A percentile compares a stretch with the other conserved stretches of the same genome.
Conservation (phyloP, 2,329 filamentous ascomycete species). For the Penicillium sp. region DNA sequence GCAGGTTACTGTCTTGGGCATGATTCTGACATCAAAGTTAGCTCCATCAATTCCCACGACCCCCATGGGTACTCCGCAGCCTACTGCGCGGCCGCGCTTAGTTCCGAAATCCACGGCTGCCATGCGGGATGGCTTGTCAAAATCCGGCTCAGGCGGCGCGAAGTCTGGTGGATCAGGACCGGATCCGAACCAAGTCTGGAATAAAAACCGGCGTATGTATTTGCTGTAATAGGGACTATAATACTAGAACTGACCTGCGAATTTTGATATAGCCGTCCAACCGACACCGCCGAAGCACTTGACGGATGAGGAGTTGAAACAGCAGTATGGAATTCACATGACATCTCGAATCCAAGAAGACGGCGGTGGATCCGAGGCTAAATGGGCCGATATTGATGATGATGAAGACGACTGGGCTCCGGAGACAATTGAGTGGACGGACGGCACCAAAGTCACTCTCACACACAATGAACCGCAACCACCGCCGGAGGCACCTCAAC, state of each 20-base stretch:
- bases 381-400: constrained; percentile 69
- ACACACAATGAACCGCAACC: constrained; percentile 42
- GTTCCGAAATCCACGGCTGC: constrained; percentile 62
- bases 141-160: constrained; percentile 46
- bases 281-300: constrained; percentile 61
- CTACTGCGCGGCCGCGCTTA: constrained; percentile 57
- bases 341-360: constrained; percentile 64
- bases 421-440: constrained; percentile 67
- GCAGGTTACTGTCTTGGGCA: background rate
- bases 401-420: constrained; percentile 68
- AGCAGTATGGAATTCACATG: constrained; percentile 67
- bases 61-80: constrained; percentile 40
- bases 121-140: constrained; percentile 51
- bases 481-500: constrained; percentile 18
- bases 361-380: constrained; percentile 60
- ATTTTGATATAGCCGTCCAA: constrained; percentile 45
- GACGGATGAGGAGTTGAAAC: constrained; percentile 66
- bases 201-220: constrained; percentile 61
- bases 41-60: constrained; percentile 39
- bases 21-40: constrained; percentile 13
- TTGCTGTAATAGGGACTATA: background rate
- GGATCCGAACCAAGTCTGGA: constrained; percentile 68
- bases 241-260: constrained; percentile 19
- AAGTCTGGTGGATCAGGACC: constrained; percentile 53
- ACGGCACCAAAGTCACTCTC: constrained; percentile 64